A percentile compares a stretch with the other conserved stretches of the same genome.
Evolutionary conservation across 2,329 filamentous ascomycete genomes (phyloP).

Genomic region (Diatrype stigma): DNA sequence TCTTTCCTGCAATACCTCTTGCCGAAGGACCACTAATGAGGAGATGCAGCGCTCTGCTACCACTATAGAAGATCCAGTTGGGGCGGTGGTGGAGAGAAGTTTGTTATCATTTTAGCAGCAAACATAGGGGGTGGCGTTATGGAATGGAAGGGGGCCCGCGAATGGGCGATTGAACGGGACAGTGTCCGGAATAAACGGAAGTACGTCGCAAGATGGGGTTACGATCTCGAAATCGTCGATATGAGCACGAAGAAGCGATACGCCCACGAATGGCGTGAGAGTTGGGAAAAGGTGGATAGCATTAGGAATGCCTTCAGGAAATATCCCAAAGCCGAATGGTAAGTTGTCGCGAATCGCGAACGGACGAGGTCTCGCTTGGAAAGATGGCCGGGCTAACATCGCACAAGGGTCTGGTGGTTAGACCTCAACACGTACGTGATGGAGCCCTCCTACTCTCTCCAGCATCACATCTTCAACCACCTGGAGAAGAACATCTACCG

Average conservation of each 20-base stretch:
- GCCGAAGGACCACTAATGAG: slow-evolving; percentile 20
- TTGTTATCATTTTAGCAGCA: slow-evolving; percentile 87
- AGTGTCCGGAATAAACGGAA: slow-evolving; percentile 92
- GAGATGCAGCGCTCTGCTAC: slow-evolving; percentile 45
- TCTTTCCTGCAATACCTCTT: slow-evolving; percentile 2
- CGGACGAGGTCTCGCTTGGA: neutral
- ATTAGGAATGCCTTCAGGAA: slow-evolving; percentile 85
- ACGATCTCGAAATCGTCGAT: slow-evolving; percentile 92
- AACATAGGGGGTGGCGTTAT: slow-evolving; percentile 96
- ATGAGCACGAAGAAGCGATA: slow-evolving; percentile 99
- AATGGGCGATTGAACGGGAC: slow-evolving; percentile 97
- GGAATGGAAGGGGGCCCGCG: slow-evolving; percentile 96
- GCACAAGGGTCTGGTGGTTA: slow-evolving; percentile 94
- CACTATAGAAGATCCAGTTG: slow-evolving; percentile 67
- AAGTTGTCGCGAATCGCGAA: no score
- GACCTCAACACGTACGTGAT: slow-evolving; percentile 98
- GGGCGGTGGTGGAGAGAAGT: slow-evolving; percentile 83
- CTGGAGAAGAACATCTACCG: slow-evolving; percentile 75
- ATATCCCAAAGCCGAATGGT: slow-evolving; percentile 96
- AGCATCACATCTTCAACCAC: slow-evolving; percentile 83
- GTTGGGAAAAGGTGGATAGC: slow-evolving; percentile 98
- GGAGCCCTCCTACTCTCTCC: slow-evolving; percentile 88
- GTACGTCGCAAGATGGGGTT: slow-evolving; percentile 85
- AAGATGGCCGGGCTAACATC: slow-evolving; percentile 15
- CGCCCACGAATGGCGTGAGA: slow-evolving; percentile 97